phyloP scores from a whole-genome alignment of 2,329 filamentous ascomycete genomes.

The Fusarium sublunatum region DNA sequence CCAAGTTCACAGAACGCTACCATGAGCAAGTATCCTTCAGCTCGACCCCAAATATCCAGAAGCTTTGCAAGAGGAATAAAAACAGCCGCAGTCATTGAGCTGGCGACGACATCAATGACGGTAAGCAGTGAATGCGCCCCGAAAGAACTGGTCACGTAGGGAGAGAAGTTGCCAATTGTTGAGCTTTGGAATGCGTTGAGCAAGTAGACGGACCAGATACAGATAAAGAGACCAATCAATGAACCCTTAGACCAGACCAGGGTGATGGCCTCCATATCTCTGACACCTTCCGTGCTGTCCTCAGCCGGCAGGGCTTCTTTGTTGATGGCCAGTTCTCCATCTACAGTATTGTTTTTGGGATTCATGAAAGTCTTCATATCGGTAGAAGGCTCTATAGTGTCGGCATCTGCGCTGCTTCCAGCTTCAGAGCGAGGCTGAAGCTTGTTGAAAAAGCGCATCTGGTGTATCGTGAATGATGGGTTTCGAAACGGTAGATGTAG shows the following conservation, averaged over 20 bases:
- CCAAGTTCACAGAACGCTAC: conserved; percentile 55
- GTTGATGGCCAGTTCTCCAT: conserved; percentile 1
- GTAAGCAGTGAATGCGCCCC: conserved; percentile 63
- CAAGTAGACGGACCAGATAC: conserved; percentile 61
- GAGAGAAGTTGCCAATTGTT: conserved; percentile 55
- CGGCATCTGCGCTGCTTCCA: conserved; percentile 13
- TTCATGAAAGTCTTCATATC: conserved; percentile 8
- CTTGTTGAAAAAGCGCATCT: too few relatives aligned
- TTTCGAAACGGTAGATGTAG: too few relatives aligned
- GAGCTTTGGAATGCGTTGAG: conserved; percentile 61
- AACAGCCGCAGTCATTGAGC: conserved; percentile 10
- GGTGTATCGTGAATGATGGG: too few relatives aligned
- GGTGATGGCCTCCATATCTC: conserved; percentile 52
- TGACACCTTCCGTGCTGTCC: conserved; percentile 43
- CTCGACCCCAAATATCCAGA: conserved; percentile 24
- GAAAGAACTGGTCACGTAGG: conserved; percentile 63
- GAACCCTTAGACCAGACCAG: conserved; percentile 53
- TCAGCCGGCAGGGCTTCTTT: conserved; percentile 10
- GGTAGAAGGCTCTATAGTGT: neutral
- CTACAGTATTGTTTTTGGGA: conserved; percentile 25
- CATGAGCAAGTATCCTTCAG: conserved; percentile 15
- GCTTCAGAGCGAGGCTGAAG: neutral
- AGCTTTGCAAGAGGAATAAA: conserved; percentile 17
- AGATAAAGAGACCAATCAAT: conserved; percentile 40
- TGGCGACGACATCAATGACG: conserved; percentile 63